Base-by-base conservation (phyloP, 1,284 basidiomycete genomes). In the Cryptococcus amylolentus region DNA sequence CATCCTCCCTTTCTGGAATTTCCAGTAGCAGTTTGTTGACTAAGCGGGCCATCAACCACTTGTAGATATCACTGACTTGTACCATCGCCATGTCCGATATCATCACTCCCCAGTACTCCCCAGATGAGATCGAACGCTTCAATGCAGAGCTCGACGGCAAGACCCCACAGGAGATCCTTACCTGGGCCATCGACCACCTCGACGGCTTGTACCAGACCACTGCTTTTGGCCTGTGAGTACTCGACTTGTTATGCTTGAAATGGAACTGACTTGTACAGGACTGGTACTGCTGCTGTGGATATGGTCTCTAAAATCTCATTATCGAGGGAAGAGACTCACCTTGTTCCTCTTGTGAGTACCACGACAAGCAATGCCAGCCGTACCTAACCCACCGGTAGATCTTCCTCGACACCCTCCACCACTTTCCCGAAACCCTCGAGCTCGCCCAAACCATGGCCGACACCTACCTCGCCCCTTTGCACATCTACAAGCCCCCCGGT, bases 321-420 rank as follows among this genome's bases (percentile, higher is more conserved):
- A 23, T 70, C 72, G 13, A 59, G 76, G 23, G 71, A 75, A 42
- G 71, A 74, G 48, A 74, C 72, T 12, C 79, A 81, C 65, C 69
- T 78, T 39, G 78, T 81, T 14, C 79, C 79, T 2, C 64, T 81
- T 37, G 74, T 76, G 28, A n/a, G 8, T 37, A 1, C 2, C 13
- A 18, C 14, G 2, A 27, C n/a, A 20, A 23, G 12, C 35, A 28
- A 51, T 39, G 85, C 87, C 1, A 81, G 89, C 18, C 10, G 20
- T 40, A 46, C 41, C 37, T 41, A 40, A 47, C 27, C 39, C 14
- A 27, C 23, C 5, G 8, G 13, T 56, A 76, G 72, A 92, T 96
- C 78, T 96, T 97, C 80, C 79, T 96, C 72, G 95, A 98, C 80
- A 98, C 95, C 0, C 83, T 98, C 10, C 94, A 98, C 76, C 96